phyloP scores from a whole-genome alignment of 1,284 basidiomycete species.

The Puccinia coronata region DNA sequence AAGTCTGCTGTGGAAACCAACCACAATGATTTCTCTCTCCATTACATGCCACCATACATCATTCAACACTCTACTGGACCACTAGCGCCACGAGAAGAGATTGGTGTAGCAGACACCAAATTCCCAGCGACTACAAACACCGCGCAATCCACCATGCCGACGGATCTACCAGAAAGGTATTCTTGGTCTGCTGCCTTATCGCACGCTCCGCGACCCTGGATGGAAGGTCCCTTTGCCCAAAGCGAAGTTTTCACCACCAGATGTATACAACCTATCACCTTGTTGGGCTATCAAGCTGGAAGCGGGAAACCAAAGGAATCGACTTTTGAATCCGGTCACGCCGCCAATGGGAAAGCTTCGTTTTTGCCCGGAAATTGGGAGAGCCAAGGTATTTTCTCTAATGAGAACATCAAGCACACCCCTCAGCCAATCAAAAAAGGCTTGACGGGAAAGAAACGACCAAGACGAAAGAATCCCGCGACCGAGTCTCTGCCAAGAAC shows the following conservation, averaged over 20 bases:
- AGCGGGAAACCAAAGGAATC: background rate
- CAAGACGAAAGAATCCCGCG: background rate
- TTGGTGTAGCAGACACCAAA: background rate
- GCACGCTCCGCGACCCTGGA: background rate
- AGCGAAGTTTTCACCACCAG: conserved; percentile 18
- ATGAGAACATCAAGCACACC: background rate
- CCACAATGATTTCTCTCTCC: background rate
- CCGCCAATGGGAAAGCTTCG: conserved; percentile 20
- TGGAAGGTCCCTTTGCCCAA: background rate
- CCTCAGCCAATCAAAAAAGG: conserved; percentile 5
- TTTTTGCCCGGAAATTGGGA: conserved; percentile 33
- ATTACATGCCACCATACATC: background rate
- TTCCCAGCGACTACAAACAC: background rate
- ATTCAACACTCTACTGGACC: background rate
- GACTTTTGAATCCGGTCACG: background rate
- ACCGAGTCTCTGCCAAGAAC: background rate
- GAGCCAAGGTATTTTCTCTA: background rate
- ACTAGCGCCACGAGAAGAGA: background rate
- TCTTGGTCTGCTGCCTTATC: background rate
- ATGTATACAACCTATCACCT: conserved; percentile 10
- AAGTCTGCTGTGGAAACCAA: background rate
- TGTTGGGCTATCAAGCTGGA: background rate
- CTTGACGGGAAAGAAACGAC: background rate
- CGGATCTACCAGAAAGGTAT: background rate
- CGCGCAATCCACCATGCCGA: background rate